Evolutionary conservation across 2,329 filamentous ascomycete species (phyloP), one percentile per base, ranked within the genome.

Genomic region (Trichoderma sp.): DNA sequence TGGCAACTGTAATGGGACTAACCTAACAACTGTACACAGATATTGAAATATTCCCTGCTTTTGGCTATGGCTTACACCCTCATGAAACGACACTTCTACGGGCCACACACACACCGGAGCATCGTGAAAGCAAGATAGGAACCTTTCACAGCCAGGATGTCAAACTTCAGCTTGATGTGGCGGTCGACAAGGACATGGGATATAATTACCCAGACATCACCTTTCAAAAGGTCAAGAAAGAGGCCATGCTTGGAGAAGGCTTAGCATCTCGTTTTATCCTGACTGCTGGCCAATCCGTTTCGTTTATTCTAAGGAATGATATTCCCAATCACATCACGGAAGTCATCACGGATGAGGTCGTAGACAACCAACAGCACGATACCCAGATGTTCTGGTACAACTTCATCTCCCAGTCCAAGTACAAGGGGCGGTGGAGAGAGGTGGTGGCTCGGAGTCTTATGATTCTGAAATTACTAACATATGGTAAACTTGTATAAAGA

Each of bases 381-480:
- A 93, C 90, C 0, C 89, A 90, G 73, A 82, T 81, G 9, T 94
- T 86, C 76, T 93, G 91, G 91, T 89, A 84, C 71, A 87, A 88
- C 72, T 94, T 90, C 87, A 90, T 92, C 64, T 83, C 84, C 6
- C 87, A 89, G 75, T 90, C 87, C 76, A 87, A 84, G 71, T 93
- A 92, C 76, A 87, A 86, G 68, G 91, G 91, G 5, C 85, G 88
- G 37, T 93, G 90, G 86, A 84, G 89, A 64, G 90, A 93, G 76
- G 87, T 91, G 3, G 89, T 93, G 6, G 83, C 84, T 29, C 83
- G 91, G 66, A 92, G 90, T 74, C 79, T 93, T 60, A 86, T 93
- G 81, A 87, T 92, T 64, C 78, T 93, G 53, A 93, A 93, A 77
- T 83, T 93, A 78, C 82, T 93, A 72, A 93, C 90, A 0, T 93